These are phyloP conservation scores for Barnettozyma hawaiiensis DNA, from an alignment of 1,139 yeast species.

Conservation along the genomic window DNA sequence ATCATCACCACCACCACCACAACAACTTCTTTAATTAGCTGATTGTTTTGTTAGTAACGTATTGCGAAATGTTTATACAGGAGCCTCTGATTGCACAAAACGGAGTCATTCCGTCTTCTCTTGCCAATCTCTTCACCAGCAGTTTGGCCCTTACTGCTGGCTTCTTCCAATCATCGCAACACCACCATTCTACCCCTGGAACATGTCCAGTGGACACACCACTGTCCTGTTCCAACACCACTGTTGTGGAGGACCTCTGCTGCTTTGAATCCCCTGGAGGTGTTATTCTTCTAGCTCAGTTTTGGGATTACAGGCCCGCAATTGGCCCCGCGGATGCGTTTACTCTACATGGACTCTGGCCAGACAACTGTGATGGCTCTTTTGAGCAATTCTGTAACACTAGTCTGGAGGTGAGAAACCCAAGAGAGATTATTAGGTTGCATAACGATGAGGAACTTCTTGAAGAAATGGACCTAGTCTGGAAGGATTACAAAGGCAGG, in stretches of 20 bases:
- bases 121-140: neutral
- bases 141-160: neutral
- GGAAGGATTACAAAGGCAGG: conserved; percentile 76
- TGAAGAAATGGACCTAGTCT: conserved; percentile 49
- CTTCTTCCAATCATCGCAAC: neutral
- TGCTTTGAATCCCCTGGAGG: conserved; percentile 93
- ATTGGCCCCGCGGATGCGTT: conserved; percentile 73
- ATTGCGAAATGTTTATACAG: neutral
- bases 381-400: conserved; percentile 74
- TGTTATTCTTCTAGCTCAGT: conserved; percentile 76
- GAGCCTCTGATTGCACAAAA: neutral
- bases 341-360: conserved; percentile 86
- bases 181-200: neutral
- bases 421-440: conserved; percentile 43
- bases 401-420: conserved; percentile 50
- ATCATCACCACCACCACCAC: too few relatives aligned
- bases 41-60: too few relatives aligned
- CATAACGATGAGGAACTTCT: conserved; percentile 51
- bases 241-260: conserved; percentile 51
- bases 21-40: too few relatives aligned
- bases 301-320: conserved; percentile 90
- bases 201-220: conserved; percentile 70
- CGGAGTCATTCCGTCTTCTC: neutral
- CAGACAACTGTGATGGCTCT: conserved; percentile 73
- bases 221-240: conserved; percentile 50